Percentiles rank a stretch among this genome's conserved stretches.
Evolutionary conservation across 2,329 filamentous ascomycete species (phyloP).

Genomic region (Pestalotiopsis sp.): DNA sequence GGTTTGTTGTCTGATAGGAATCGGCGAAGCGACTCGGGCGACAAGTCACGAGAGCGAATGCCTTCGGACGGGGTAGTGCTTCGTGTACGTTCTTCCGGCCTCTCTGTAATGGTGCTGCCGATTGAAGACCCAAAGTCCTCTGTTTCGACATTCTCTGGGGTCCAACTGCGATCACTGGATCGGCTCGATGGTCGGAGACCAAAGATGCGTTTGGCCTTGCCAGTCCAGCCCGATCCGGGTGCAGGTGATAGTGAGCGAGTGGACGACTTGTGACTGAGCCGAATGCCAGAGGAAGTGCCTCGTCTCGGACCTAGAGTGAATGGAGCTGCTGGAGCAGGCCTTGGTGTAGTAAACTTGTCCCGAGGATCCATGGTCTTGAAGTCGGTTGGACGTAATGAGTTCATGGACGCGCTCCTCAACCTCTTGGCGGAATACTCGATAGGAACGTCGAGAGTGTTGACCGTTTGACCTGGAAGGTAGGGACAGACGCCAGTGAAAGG

Average conservation of each 20-base stretch:
- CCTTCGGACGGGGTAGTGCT: slow-evolving; percentile 39
- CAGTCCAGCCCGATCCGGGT: slow-evolving; percentile 47
- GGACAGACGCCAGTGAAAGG: slow-evolving; percentile 80
- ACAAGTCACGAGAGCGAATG: slow-evolving; percentile 51
- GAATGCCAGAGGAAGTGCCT: slow-evolving; percentile 31
- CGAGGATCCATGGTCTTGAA: slow-evolving; percentile 76
- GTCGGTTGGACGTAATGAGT: slow-evolving; percentile 56
- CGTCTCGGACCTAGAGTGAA: slow-evolving; percentile 36
- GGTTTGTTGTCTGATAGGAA: slow-evolving; percentile 50
- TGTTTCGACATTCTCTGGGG: slow-evolving; percentile 27
- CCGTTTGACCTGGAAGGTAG: slow-evolving; percentile 80
- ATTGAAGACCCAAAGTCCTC: slow-evolving; percentile 13
- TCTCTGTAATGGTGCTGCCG: not conserved
- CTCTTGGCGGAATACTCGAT: slow-evolving; percentile 58
- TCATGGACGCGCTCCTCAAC: slow-evolving; percentile 65
- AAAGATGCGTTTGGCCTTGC: slow-evolving; percentile 49
- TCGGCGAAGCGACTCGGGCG: slow-evolving; percentile 53
- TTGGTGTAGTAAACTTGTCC: slow-evolving; percentile 73
- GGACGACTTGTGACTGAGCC: slow-evolving; percentile 34
- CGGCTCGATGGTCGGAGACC: slow-evolving; percentile 38
- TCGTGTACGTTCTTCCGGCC: slow-evolving; percentile 15
- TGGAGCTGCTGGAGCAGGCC: slow-evolving; percentile 54
- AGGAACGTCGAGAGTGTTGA: slow-evolving; percentile 84
- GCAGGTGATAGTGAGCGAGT: slow-evolving; percentile 48
- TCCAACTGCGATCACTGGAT: slow-evolving; percentile 34